These are phyloP conservation scores for Coelastrella sp. DNA, from an alignment of 139 green algal genomes.

Conservation along the genomic window DNA sequence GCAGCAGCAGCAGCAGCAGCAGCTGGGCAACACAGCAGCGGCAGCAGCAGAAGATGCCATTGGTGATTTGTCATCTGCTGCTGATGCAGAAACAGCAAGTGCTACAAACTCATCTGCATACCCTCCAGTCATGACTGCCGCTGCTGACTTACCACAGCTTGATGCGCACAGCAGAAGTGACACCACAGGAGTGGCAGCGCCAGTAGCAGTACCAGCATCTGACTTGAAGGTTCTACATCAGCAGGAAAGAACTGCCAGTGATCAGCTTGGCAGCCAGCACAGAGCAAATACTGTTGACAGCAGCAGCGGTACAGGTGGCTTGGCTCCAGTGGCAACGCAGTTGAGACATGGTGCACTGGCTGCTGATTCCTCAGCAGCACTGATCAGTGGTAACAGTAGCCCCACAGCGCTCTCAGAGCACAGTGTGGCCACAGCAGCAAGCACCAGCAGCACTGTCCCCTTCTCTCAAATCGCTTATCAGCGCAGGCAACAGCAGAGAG, in stretches of 20 bases:
- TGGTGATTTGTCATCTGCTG: not conserved
- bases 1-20: not conserved
- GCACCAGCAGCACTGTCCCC: conserved; percentile 21
- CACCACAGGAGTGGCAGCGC: not conserved
- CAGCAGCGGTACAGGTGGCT: not conserved
- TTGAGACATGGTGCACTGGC: not conserved
- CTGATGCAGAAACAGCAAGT: not conserved
- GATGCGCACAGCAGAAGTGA: too few species aligned
- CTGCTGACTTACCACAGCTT: too few species aligned
- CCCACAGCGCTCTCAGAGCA: conserved; percentile 26
- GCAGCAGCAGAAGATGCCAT: not conserved
- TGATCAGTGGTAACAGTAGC: conserved; percentile 13
- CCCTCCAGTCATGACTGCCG: not conserved
- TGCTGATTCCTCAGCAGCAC: not conserved
- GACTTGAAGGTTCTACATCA: not conserved
- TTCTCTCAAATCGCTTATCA: conserved; percentile 38
- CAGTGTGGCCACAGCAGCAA: conserved; percentile 23
- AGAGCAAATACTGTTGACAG: not conserved
- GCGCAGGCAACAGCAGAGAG: not conserved
- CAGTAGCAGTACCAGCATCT: conserved; percentile 16
- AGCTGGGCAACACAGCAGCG: not conserved
- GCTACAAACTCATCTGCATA: not conserved
- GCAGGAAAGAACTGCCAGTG: not conserved
- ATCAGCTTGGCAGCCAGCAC: not conserved
- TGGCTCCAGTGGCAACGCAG: not conserved